A percentile compares a stretch with the other conserved stretches of the same genome.
These are phyloP conservation scores for Talaromyces sp. DNA, from an alignment of 2,329 filamentous ascomycete genomes.

Conservation along the genomic window DNA sequence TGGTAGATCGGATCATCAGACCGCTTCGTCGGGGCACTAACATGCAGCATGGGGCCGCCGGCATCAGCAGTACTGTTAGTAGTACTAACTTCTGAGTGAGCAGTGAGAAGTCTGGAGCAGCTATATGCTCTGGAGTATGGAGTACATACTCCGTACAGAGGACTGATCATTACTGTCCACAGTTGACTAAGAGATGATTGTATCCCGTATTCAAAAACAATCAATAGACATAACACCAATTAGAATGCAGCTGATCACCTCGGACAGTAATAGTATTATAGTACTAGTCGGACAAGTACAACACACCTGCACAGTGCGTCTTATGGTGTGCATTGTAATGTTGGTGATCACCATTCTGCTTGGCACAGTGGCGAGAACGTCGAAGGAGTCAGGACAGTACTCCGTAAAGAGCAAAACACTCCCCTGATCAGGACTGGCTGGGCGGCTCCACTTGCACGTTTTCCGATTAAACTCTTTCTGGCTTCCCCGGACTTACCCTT, in stretches of 20 bases:
- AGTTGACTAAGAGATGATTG: background rate
- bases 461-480: constrained; percentile 3
- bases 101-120: too few relatives aligned
- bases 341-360: background rate
- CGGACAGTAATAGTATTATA: background rate
- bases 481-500: constrained; percentile 16
- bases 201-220: background rate
- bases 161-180: too few relatives aligned
- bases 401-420: too few relatives aligned
- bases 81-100: background rate
- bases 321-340: background rate
- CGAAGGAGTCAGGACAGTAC: too few relatives aligned
- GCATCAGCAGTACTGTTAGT: background rate
- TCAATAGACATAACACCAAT: background rate
- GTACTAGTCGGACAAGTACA: background rate
- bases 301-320: background rate
- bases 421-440: background rate
- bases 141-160: too few relatives aligned
- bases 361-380: too few relatives aligned
- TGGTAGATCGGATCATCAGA: background rate
- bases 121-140: background rate
- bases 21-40: background rate
- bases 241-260: background rate
- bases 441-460: background rate
- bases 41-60: background rate